Evolutionary conservation across 78 protist species (phyloP).

Genomic region (Neovahlkampfia damariscottae): DNA sequence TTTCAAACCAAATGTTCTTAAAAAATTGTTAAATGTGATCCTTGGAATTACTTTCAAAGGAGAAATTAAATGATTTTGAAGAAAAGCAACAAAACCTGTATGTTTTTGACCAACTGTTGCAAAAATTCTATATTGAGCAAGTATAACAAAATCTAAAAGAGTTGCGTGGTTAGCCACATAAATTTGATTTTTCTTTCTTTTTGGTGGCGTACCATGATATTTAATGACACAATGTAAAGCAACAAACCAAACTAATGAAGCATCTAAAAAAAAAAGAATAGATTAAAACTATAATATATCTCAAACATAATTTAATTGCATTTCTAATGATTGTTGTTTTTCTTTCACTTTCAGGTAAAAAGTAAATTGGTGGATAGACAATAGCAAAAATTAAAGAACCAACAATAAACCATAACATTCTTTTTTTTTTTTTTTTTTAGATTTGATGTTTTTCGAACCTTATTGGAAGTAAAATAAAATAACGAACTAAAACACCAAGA

Average conservation of each 20-base stretch:
- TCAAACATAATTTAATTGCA: not conserved
- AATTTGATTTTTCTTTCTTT: conserved; percentile 33
- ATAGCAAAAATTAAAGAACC: not conserved
- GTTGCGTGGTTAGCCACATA: conserved; percentile 83
- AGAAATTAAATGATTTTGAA: conserved; percentile 48
- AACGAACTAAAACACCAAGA: conserved; percentile 50
- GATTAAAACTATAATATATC: not conserved
- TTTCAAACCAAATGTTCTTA: conserved; percentile 74
- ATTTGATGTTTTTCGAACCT: not conserved
- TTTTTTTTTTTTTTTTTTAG: not conserved
- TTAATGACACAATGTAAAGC: conserved; percentile 49
- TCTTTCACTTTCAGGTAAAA: not conserved
- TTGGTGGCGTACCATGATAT: conserved; percentile 29
- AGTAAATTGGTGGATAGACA: not conserved
- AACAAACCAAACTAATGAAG: conserved; percentile 20
- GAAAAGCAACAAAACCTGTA: conserved; percentile 53
- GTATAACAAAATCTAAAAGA: conserved; percentile 54
- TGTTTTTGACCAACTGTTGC: conserved; percentile 69
- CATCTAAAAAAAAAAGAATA: not conserved
- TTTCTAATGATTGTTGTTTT: not conserved
- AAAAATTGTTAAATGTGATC: no score
- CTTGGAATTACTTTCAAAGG: no score
- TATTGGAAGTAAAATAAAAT: conserved; percentile 47
- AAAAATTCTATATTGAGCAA: conserved; percentile 26
- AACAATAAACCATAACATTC: not conserved